Evolutionary conservation across 768 basidiomycete species (phyloP).

Genomic region (Trametes punicea): DNA sequence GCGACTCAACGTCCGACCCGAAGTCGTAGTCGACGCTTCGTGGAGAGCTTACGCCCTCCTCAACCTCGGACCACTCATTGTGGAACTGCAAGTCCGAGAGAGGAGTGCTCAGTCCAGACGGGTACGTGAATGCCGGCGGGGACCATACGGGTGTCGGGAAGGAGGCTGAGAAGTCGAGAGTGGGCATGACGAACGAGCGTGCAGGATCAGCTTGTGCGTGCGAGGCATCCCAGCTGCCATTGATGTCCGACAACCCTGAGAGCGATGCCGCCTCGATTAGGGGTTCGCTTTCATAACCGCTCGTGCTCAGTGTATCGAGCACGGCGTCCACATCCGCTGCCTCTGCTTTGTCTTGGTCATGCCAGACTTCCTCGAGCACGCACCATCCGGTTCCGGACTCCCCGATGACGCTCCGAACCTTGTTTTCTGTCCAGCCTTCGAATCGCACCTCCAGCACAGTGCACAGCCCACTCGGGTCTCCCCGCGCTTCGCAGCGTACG

Average conservation of each 20-base stretch:
- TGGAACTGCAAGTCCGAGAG: constrained; percentile 25
- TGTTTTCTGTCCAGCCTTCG: constrained; percentile 64
- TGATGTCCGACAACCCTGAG: constrained; percentile 3
- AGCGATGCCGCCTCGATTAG: constrained; percentile 5
- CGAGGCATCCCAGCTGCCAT: constrained; percentile 5
- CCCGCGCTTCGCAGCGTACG: constrained; percentile 60
- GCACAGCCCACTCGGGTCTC: constrained; percentile 53
- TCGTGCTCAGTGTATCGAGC: constrained; percentile 28
- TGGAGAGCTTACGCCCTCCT: constrained; percentile 6
- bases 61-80: constrained; percentile 25
- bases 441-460: constrained; percentile 69
- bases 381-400: constrained; percentile 77
- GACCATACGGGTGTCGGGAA: constrained; percentile 30
- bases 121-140: constrained; percentile 14
- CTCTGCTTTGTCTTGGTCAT: constrained; percentile 21
- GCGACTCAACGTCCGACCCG: constrained; percentile 1
- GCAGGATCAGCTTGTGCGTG: constrained; percentile 47
- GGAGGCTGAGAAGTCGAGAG: constrained; percentile 64
- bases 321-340: constrained; percentile 29
- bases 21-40: constrained; percentile 13
- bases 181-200: constrained; percentile 70
- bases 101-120: background rate
- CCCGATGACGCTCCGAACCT: constrained; percentile 66
- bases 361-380: constrained; percentile 53
- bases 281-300: background rate